A percentile compares a stretch with the other conserved stretches of the same genome.
phyloP scores from a whole-genome alignment of 176 grass and related monocot genomes.

The Phragmites australis region DNA sequence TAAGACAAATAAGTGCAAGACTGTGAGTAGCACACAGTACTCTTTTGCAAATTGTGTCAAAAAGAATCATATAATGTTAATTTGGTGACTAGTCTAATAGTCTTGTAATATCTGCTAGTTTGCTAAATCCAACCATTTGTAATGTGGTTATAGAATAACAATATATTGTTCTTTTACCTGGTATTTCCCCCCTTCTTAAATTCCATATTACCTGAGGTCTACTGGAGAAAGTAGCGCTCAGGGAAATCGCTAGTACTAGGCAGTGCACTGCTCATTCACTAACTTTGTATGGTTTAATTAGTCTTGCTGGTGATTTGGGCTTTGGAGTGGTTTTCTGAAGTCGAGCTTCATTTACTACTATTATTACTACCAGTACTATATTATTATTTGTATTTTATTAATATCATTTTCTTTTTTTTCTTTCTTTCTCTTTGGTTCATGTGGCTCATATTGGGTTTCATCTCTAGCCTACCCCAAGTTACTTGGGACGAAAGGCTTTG shows the following conservation, averaged over 20 bases:
- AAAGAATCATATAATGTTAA: not conserved
- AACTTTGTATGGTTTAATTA: not conserved
- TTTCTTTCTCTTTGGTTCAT: not conserved
- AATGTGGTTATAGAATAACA: not conserved
- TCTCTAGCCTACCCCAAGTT: not conserved
- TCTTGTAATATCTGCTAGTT: not conserved
- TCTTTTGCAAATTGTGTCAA: constrained; percentile 7
- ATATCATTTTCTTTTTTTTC: not conserved
- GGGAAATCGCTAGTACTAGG: not conserved
- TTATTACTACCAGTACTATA: not conserved
- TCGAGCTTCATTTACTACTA: not conserved
- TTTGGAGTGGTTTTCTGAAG: not conserved
- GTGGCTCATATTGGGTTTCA: not conserved
- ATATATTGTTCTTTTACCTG: not conserved
- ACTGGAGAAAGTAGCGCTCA: not conserved
- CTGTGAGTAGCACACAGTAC: not conserved
- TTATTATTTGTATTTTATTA: not conserved
- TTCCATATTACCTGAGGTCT: not conserved
- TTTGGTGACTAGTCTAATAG: not conserved
- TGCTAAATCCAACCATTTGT: not conserved
- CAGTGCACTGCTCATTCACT: not conserved
- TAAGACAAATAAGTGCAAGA: not conserved
- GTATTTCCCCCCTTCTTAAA: not conserved
- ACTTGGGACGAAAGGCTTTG: not conserved
- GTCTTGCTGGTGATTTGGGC: not conserved